Evolutionary conservation across 1,284 basidiomycete species (phyloP), one percentile per base, ranked within the genome.

Genomic region (Sporisorium iseilematis-ciliati): DNA sequence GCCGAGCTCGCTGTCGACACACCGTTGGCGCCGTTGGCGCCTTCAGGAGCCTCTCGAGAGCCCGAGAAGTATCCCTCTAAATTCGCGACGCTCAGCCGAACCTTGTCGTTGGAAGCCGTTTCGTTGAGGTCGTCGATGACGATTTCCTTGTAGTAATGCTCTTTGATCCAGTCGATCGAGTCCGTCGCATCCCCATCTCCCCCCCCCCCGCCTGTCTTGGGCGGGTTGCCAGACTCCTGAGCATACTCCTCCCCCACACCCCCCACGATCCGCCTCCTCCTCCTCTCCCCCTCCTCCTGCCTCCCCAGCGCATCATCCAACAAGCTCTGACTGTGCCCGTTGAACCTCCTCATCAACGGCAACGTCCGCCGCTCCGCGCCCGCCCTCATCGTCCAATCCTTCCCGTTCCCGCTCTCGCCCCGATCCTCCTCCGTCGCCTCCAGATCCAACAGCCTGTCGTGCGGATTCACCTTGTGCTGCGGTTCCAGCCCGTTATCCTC

Each of bases 321-420:
- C 16, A 98, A 87, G 73, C 94, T 88, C 79, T 95, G 93, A 0
- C 94, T 96, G 86, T 99, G 97, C 82, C 97, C 94, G 82, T 99
- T 99, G 87, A 99, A 99, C 79, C 96, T 92, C 45, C 97, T 89
- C 79, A 99, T 97, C 35, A 99, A 89, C 0, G 97, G 97, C 41
- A 99, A 86, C 20, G 92, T 92, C 23, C 91, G 91, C 53, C 91
- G 89, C 84, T 97, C 92, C 77, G 91, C 90, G 7, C 97, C 97
- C 5, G 95, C 91, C 82, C 94, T 92, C 97, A 99, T 99, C 0
- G 97, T 98, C 49, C 93, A 86, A 82, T 99, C 97, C 83, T 90
- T 91, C 68, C 91, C 89, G 76, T 94, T 96, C 5, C 93, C 92
- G 2, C 92, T 92, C 92, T 95, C 92, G 43, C 88, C 91, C 77